These are phyloP conservation scores for Tetrapisispora taiwanensis DNA, from an alignment of 805 yeast genomes.

Conservation along the genomic window DNA sequence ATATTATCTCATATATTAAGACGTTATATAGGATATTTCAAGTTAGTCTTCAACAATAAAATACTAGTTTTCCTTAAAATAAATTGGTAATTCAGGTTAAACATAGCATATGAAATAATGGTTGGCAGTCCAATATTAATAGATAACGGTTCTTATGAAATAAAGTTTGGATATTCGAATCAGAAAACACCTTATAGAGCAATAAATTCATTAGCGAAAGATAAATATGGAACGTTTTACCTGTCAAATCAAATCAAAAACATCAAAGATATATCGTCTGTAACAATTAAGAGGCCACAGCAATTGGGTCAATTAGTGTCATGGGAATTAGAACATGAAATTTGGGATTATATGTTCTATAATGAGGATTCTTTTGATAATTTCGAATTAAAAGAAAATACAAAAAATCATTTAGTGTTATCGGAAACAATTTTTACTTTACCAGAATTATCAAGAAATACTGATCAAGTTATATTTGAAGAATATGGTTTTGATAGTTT, in stretches of 20 bases:
- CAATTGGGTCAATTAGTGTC: slow-evolving; percentile 83
- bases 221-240: slow-evolving; percentile 63
- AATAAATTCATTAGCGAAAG: slow-evolving; percentile 61
- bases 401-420: slow-evolving; percentile 51
- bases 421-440: slow-evolving; percentile 77
- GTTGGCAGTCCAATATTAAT: slow-evolving; percentile 39
- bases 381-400: slow-evolving; percentile 34
- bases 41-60: too few relatives aligned
- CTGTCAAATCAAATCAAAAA: slow-evolving; percentile 59
- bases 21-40: too few relatives aligned
- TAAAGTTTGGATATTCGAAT: slow-evolving; percentile 52
- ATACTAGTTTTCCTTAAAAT: too few relatives aligned
- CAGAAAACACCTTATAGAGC: slow-evolving; percentile 38
- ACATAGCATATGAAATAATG: slow-evolving; percentile 14
- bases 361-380: slow-evolving; percentile 36
- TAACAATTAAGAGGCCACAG: slow-evolving; percentile 67
- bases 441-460: slow-evolving; percentile 70
- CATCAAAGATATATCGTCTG: slow-evolving; percentile 65
- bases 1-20: too few relatives aligned
- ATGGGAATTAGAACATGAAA: slow-evolving; percentile 81
- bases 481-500: slow-evolving; percentile 74
- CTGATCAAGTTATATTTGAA: slow-evolving; percentile 89
- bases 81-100: too few relatives aligned
- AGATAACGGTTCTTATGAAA: slow-evolving; percentile 83
- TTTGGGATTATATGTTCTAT: slow-evolving; percentile 76